phyloP scores from a whole-genome alignment of 2,329 filamentous ascomycete species.

The Colletotrichum sp. region DNA sequence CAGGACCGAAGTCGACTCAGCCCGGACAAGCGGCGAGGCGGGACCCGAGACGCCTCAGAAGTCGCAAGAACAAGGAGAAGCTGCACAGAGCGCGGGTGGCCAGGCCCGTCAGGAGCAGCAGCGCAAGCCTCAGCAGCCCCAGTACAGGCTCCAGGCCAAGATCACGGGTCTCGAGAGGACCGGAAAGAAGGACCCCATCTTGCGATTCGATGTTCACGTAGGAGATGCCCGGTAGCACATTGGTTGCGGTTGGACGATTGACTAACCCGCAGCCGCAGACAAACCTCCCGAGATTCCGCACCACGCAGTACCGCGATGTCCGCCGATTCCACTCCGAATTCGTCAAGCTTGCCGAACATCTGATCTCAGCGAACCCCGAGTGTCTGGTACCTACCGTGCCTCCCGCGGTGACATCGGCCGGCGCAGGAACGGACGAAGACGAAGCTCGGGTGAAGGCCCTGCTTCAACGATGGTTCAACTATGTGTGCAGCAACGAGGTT shows the following conservation, averaged over 20 bases:
- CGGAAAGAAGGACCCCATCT: slow-evolving; percentile 92
- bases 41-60: slow-evolving; percentile 24
- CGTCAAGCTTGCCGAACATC: slow-evolving; percentile 91
- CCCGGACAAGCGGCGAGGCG: slow-evolving; percentile 18
- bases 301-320: slow-evolving; percentile 97
- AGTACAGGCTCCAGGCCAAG: slow-evolving; percentile 90
- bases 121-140: slow-evolving; percentile 65
- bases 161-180: slow-evolving; percentile 92
- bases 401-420: slow-evolving; percentile 91
- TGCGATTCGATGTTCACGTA: slow-evolving; percentile 97
- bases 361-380: slow-evolving; percentile 97
- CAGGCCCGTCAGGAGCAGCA: slow-evolving; percentile 41
- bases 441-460: slow-evolving; percentile 86
- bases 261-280: slow-evolving; percentile 62
- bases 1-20: slow-evolving; percentile 24
- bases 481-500: slow-evolving; percentile 88
- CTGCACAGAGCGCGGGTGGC: slow-evolving; percentile 18
- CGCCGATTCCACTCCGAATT: slow-evolving; percentile 96
- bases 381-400: slow-evolving; percentile 93
- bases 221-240: slow-evolving; percentile 31
- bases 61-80: slow-evolving; percentile 27
- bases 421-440: slow-evolving; percentile 95
- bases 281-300: slow-evolving; percentile 97
- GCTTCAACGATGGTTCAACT: slow-evolving; percentile 94
- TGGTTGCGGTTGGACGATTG: background rate